Evolutionary conservation across 257 asterid genomes (phyloP).

Genomic region (Voacanga thouarsii): DNA sequence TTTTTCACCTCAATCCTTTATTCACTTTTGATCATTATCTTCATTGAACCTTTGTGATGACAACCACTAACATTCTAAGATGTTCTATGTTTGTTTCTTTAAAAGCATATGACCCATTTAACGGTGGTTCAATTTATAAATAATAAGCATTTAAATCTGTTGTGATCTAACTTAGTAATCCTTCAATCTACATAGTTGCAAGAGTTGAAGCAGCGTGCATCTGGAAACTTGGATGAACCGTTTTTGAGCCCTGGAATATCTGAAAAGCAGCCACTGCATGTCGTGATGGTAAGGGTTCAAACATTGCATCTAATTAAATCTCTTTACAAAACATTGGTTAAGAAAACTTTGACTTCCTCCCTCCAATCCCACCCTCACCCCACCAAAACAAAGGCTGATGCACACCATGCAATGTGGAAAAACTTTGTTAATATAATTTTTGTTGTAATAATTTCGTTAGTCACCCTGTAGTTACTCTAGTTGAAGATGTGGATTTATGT

Average conservation of each 20-base stretch:
- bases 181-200: constrained; percentile 59
- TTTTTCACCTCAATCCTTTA: not conserved
- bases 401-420: not conserved
- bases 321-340: not conserved
- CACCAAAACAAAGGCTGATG: not conserved
- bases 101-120: not conserved
- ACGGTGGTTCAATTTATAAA: not conserved
- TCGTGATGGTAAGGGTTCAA: constrained; percentile 72
- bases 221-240: constrained; percentile 71
- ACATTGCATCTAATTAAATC: not conserved
- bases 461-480: constrained; percentile 10
- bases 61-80: not conserved
- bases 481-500: constrained; percentile 3
- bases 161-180: constrained; percentile 25
- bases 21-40: not conserved
- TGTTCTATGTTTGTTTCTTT: not conserved
- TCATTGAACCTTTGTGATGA: not conserved
- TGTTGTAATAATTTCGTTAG: not conserved
- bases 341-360: not conserved
- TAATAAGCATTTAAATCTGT: not conserved
- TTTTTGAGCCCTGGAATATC: constrained; percentile 81
- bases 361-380: not conserved
- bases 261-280: constrained; percentile 88
- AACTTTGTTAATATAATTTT: constrained; percentile 1
- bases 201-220: constrained; percentile 86